Conservation (phyloP, 768 basidiomycete genomes). For the Macrolepiota fuliginosa region DNA sequence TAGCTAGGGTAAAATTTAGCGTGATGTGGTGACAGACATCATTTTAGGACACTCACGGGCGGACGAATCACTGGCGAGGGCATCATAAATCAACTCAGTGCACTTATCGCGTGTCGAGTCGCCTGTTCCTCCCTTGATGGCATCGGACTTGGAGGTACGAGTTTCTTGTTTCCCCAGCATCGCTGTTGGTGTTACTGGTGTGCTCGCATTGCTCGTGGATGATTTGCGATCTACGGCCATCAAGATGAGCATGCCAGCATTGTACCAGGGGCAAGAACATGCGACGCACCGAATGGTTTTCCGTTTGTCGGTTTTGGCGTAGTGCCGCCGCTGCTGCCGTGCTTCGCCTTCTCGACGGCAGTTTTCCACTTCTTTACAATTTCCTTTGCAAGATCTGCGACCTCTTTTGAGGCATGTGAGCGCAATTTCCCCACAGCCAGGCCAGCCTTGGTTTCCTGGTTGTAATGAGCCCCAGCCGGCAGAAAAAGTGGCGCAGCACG, state of each 20-base stretch:
- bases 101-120: conserved; percentile 86
- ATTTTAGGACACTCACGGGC: conserved; percentile 63
- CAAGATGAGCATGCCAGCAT: neutral
- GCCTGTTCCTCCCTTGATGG: conserved; percentile 55
- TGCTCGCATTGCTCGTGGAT: conserved; percentile 25
- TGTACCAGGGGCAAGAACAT: neutral
- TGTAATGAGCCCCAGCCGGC: conserved; percentile 11
- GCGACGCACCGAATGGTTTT: conserved; percentile 19
- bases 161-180: conserved; percentile 31
- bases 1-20: conserved; percentile 40
- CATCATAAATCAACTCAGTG: conserved; percentile 87
- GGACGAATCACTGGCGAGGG: conserved; percentile 79
- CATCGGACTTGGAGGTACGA: conserved; percentile 72
- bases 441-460: conserved; percentile 88
- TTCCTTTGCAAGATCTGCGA: conserved; percentile 84
- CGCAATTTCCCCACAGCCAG: conserved; percentile 91
- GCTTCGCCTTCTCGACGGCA: conserved; percentile 68
- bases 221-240: conserved; percentile 23
- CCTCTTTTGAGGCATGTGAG: conserved; percentile 64
- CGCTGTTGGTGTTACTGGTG: conserved; percentile 39
- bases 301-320: conserved; percentile 24
- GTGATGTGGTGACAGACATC: neutral
- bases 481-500: conserved; percentile 21
- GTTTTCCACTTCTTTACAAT: conserved; percentile 91
- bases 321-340: conserved; percentile 3